phyloP scores from a whole-genome alignment of 352 stramenopile species.

The Globisporangium nunn region DNA sequence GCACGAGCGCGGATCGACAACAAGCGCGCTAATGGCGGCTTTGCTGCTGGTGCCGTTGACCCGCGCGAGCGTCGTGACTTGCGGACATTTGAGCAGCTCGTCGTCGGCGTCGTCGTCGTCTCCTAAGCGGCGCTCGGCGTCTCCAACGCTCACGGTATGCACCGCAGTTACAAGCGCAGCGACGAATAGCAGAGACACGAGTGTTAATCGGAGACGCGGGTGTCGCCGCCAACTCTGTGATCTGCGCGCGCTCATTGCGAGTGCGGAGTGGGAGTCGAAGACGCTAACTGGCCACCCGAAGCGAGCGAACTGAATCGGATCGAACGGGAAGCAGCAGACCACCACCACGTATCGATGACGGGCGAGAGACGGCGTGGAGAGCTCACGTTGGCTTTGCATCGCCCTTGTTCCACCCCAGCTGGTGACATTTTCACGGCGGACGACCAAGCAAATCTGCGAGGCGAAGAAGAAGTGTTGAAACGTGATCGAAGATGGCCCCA shows the following conservation, averaged over 20 bases:
- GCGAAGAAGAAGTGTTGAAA: background rate
- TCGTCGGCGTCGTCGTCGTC: background rate
- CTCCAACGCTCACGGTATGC: conserved; percentile 7
- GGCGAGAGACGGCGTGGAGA: background rate
- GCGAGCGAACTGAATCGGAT: background rate
- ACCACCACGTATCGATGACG: background rate
- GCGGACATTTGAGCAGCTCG: conserved; percentile 15
- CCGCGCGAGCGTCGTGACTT: conserved; percentile 19
- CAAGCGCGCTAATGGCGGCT: conserved; percentile 1
- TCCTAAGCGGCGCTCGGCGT: conserved; percentile 1
- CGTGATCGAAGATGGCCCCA: too few relatives aligned
- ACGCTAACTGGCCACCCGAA: background rate
- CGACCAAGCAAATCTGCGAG: background rate
- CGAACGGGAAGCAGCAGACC: background rate
- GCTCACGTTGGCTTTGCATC: background rate
- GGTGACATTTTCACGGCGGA: conserved; percentile 2
- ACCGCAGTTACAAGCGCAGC: background rate
- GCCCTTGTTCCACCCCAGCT: background rate
- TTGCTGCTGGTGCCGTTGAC: conserved; percentile 5
- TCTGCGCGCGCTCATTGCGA: background rate
- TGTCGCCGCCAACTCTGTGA: background rate
- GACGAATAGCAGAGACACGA: background rate
- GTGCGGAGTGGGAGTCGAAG: background rate
- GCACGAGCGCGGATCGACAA: background rate
- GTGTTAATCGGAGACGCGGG: background rate